Percentiles rank a stretch among this genome's conserved stretches.
Conservation (phyloP, 768 basidiomycete genomes). For the Mycena leptocephala region DNA sequence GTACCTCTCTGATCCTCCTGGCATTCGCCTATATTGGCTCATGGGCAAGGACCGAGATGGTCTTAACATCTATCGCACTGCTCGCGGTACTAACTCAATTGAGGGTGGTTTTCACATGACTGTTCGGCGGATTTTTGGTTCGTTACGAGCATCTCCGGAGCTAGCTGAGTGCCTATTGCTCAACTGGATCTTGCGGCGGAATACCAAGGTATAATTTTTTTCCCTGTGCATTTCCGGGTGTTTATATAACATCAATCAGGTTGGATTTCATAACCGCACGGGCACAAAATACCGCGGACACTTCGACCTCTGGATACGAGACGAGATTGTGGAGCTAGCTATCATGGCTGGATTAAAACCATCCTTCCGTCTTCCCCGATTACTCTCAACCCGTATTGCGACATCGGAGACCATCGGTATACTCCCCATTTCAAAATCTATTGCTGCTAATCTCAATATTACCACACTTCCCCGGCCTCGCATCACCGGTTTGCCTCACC, state of each 20-base stretch:
- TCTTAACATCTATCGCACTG: not conserved
- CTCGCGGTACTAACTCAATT: not conserved
- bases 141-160: too few species aligned
- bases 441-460: not conserved
- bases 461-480: not conserved
- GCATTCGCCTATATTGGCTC: not conserved
- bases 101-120: constrained; percentile 4
- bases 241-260: not conserved
- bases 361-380: not conserved
- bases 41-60: not conserved
- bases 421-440: not conserved
- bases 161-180: constrained; percentile 1
- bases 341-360: not conserved
- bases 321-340: constrained; percentile 6
- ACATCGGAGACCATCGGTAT: too few species aligned
- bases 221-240: not conserved
- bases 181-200: constrained; percentile 2
- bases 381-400: too few species aligned
- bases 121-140: not conserved
- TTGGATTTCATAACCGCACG: not conserved
- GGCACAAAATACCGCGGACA: not conserved
- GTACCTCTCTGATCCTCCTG: too few species aligned
- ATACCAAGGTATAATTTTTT: not conserved
- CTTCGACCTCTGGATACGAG: not conserved
- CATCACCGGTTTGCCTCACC: not conserved